Evolutionary conservation across 2,329 filamentous ascomycete genomes (phyloP).

Genomic region (Pyricularia pennisetigena): DNA sequence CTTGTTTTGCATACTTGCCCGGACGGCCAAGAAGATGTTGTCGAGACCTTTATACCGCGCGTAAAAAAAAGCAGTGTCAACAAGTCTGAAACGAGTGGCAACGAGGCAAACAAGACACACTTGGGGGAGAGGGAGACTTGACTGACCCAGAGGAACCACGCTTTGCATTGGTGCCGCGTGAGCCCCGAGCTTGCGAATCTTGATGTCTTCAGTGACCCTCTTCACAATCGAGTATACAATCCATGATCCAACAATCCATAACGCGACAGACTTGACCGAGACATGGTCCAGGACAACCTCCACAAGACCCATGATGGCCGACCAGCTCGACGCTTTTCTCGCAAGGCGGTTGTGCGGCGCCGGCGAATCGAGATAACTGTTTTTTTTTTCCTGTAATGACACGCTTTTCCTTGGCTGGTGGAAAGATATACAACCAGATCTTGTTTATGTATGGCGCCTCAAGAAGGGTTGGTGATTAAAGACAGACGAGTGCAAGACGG

Average conservation of each 20-base stretch:
- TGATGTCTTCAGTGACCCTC: slow-evolving; percentile 30
- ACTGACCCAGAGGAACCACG: slow-evolving; percentile 35
- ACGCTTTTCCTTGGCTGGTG: too few species aligned
- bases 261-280: slow-evolving; percentile 28
- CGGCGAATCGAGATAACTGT: neutral
- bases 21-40: slow-evolving; percentile 48
- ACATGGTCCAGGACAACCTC: slow-evolving; percentile 34
- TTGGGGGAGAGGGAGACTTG: neutral
- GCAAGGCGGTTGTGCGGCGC: neutral
- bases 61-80: slow-evolving; percentile 3
- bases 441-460: too few species aligned
- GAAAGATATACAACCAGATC: too few species aligned
- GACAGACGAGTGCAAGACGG: too few species aligned
- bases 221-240: slow-evolving; percentile 25
- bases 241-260: slow-evolving; percentile 26
- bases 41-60: slow-evolving; percentile 47
- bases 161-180: slow-evolving; percentile 26
- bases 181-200: slow-evolving; percentile 34
- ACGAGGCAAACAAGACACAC: neutral
- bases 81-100: neutral
- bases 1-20: slow-evolving; percentile 37
- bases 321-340: neutral
- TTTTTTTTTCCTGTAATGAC: too few species aligned
- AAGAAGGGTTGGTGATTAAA: too few species aligned
- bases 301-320: slow-evolving; percentile 35